phyloP scores from a whole-genome alignment of 192 early-diverging fungal species.

The Entophlyctis helioformis region DNA sequence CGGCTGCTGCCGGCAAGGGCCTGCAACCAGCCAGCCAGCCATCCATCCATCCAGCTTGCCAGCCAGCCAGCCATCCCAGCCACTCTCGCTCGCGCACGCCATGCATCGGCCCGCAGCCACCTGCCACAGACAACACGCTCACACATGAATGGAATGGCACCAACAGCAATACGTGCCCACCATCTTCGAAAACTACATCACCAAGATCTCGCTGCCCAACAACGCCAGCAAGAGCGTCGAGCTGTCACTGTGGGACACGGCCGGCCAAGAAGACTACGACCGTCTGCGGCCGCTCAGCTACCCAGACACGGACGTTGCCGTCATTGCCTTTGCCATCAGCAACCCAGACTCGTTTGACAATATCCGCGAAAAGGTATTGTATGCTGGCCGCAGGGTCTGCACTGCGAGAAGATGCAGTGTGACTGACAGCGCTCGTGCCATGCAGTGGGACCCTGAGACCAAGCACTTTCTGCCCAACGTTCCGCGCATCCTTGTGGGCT shows the following conservation, averaged over 20 bases:
- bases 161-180: constrained; percentile 75
- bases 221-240: constrained; percentile 18
- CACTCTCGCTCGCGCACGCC: no score
- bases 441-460: constrained; percentile 72
- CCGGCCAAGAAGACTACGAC: constrained; percentile 96
- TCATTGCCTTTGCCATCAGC: constrained; percentile 73
- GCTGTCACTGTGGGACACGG: constrained; percentile 90
- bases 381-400: neutral
- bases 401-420: neutral
- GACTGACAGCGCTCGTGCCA: neutral
- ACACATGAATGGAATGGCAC: no score
- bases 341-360: constrained; percentile 74
- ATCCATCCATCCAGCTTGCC: no score
- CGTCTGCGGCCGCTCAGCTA: constrained; percentile 85
- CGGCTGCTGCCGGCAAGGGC: neutral
- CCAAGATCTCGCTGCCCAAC: constrained; percentile 8
- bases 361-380: constrained; percentile 46
- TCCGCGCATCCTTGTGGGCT: constrained; percentile 62
- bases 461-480: constrained; percentile 68
- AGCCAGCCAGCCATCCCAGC: no score
- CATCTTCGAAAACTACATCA: constrained; percentile 47
- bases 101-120: no score
- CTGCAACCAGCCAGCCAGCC: no score
- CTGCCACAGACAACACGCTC: no score
- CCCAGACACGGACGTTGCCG: constrained; percentile 70